Base-by-base conservation (phyloP, 208 protist species). In the Willaertia magna region DNA sequence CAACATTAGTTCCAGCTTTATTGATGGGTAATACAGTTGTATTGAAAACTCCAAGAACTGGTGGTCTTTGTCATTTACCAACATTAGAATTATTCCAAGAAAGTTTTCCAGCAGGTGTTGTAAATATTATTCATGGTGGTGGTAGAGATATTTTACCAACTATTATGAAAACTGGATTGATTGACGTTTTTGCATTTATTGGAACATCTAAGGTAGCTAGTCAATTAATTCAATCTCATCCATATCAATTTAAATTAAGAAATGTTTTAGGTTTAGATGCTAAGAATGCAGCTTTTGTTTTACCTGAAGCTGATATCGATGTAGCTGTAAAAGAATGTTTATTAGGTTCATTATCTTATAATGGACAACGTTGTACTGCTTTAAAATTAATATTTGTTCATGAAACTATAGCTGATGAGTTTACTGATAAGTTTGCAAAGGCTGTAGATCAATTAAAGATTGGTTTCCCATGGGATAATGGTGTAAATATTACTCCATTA, bases 341-440 rank as follows among this genome's bases (percentile, higher is more conserved):
- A 30, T 55, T 90, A 6, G 89, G 89, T n/a, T 11, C 79, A 12
- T 46, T 51, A 40, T 87, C 85, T 34, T 90, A 90, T 51, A 91
- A 91, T 67, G 90, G 90, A 12, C 87, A 91, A 86, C 87, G 89
- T 20, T 92, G 90, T 88, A 92, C 90, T 26, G 90, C 89, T 12
- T 59, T 91, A 52, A 91, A 91, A 84, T 12, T 84, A 49, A 9
- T 74, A 7, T 84, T 74, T 84, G 51, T 59, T 39, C 84, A 86
- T n/a, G 47, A 88, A 34, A 26, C 30, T 12, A 51, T 90, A 39
- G 88, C 79, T 1, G 86, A 87, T 43, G 47, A 55, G 55, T 90
- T 90, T 51, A 49, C 82, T 12, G 20, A 6, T 14, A 22, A 84
- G 47, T 61, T 90, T 67, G 22, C 18, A 26, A 47, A 49, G 20